phyloP scores from a whole-genome alignment of 768 basidiomycete species.

The Tylopilus rubrobrunneus region DNA sequence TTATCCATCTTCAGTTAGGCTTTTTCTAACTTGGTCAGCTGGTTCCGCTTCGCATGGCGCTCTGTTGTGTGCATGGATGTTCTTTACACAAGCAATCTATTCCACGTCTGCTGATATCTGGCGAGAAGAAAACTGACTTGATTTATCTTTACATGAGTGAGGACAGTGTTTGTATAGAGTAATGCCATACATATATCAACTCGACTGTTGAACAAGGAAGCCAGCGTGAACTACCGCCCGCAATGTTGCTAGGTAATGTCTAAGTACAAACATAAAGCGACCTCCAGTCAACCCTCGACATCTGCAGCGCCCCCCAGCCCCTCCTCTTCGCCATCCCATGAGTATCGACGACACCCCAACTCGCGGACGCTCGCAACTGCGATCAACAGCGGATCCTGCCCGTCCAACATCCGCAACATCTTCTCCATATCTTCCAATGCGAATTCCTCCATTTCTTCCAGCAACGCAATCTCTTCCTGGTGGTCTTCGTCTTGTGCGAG shows the following conservation, averaged over 20 bases:
- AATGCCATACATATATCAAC: not conserved
- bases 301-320: conserved; percentile 10
- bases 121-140: not conserved
- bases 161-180: too few species aligned
- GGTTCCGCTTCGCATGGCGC: not conserved
- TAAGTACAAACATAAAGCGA: not conserved
- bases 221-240: too few species aligned
- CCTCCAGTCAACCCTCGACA: conserved; percentile 2
- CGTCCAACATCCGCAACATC: conserved; percentile 53
- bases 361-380: conserved; percentile 72
- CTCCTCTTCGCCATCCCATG: conserved; percentile 47
- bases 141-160: not conserved
- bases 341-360: conserved; percentile 50
- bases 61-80: not conserved
- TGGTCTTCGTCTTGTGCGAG: conserved; percentile 42
- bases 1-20: not conserved
- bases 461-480: conserved; percentile 61
- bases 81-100: not conserved
- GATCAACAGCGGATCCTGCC: conserved; percentile 59
- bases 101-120: not conserved
- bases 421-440: conserved; percentile 77
- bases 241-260: not conserved
- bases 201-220: not conserved
- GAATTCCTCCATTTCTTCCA: conserved; percentile 83
- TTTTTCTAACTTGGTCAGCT: not conserved